Evolutionary conservation across 2,329 filamentous ascomycete genomes (phyloP), one percentile per base, ranked within the genome.

Genomic region (Conoideocrella luteorostrata): DNA sequence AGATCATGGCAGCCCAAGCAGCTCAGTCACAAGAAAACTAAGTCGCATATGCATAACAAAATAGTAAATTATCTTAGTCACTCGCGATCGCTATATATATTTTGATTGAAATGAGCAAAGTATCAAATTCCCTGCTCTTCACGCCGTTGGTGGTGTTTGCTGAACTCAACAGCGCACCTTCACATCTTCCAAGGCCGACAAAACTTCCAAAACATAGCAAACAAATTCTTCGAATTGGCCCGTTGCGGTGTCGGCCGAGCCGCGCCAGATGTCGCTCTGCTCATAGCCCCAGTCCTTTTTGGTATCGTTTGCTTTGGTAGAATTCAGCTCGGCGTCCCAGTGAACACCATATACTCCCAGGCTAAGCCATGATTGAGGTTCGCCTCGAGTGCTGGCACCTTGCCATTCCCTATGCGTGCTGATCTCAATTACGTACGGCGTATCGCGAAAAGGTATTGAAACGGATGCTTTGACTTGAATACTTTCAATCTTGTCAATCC

Each of bases 1-100:
- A 67, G 53, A 62, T 67, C 30, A 65, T 72, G 64, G 63, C 66
- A 35, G 54, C 54, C 21, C 61, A 63, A 29, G 41, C 41, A 15
- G 24, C 24, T 12, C 41, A 43, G 22, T 12, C 34, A 20, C 41
- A 43, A 38, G 34, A 43, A 30, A 10, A 23, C 24, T 43, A 30
- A 18, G 18, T 1, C 2, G 26, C 15, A 12, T n/a, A 20, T 35
- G 23, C 5, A 6, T 13, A 21, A 37, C 15, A 7, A 38, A 24
- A n/a, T 18, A 23, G 1, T 33, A 9, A 33, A 10, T 17, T 17
- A 13, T 15, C 5, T n/a, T 17, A n/a, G n/a, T n/a, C n/a, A n/a
- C n/a, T n/a, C n/a, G n/a, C n/a, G n/a, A n/a, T n/a, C n/a, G n/a
- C n/a, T n/a, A n/a, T n/a, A n/a, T n/a, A n/a, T n/a, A n/a, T n/a